Evolutionary conservation across 1,284 basidiomycete species (phyloP).

Genomic region (Cryptococcus maquisensis): DNA sequence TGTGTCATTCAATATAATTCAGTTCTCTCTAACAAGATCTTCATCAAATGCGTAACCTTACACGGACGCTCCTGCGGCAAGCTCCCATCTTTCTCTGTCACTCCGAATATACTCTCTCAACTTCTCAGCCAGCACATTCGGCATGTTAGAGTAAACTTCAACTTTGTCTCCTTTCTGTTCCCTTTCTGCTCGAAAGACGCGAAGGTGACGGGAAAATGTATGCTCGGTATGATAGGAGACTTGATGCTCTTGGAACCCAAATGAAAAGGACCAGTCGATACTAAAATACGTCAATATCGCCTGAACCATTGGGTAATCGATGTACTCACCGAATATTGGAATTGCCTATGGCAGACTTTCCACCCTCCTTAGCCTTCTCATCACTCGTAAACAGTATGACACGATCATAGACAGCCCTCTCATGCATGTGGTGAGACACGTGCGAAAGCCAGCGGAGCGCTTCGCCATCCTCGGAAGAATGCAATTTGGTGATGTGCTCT

Average conservation of each 20-base stretch:
- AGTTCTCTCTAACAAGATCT: too few species aligned
- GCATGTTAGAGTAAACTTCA: conserved; percentile 3
- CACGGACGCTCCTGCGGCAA: too few species aligned
- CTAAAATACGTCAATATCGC: neutral
- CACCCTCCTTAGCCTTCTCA: neutral
- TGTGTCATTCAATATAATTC: too few species aligned
- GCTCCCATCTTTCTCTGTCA: too few species aligned
- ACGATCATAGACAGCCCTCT: conserved; percentile 5
- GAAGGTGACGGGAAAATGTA: conserved; percentile 16
- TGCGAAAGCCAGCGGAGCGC: conserved; percentile 6
- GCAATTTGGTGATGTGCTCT: neutral
- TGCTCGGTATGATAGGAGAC: conserved; percentile 20
- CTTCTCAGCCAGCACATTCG: neutral
- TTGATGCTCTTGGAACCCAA: conserved; percentile 14
- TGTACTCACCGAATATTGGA: conserved; percentile 24
- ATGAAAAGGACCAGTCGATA: conserved; percentile 24
- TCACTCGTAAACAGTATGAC: conserved; percentile 18
- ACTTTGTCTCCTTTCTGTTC: neutral
- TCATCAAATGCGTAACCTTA: too few species aligned
- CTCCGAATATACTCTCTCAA: neutral
- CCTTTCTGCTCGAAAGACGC: conserved; percentile 22
- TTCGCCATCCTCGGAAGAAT: neutral
- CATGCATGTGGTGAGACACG: conserved; percentile 1
- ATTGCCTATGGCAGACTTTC: conserved; percentile 15
- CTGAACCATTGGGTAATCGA: too few species aligned